A percentile compares a stretch with the other conserved stretches of the same genome.
phyloP scores from a whole-genome alignment of 495 filamentous ascomycete species.

The Haplographium delicatum region DNA sequence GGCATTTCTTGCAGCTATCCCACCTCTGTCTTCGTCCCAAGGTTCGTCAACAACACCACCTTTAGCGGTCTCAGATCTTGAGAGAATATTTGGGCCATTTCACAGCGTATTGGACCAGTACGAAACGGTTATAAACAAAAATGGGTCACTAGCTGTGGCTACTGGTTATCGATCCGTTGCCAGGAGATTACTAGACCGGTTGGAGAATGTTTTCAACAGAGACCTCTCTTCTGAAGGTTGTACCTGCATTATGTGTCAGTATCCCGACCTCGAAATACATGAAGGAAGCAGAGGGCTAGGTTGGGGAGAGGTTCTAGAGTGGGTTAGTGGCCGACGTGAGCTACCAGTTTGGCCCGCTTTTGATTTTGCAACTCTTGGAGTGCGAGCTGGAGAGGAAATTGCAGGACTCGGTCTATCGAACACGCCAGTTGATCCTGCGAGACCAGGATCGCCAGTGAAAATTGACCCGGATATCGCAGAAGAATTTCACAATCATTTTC shows the following conservation, averaged over 20 bases:
- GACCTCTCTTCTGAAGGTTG: constrained; percentile 83
- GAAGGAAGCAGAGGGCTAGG: constrained; percentile 67
- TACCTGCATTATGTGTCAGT: constrained; percentile 70
- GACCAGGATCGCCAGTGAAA: constrained; percentile 64
- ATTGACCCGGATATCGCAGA: constrained; percentile 89
- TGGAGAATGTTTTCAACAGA: constrained; percentile 89
- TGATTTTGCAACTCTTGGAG: constrained; percentile 60
- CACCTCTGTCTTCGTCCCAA: constrained; percentile 32
- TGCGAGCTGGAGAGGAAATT: constrained; percentile 42
- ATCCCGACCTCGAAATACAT: constrained; percentile 44
- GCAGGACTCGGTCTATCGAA: constrained; percentile 24
- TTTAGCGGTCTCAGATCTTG: constrained; percentile 53
- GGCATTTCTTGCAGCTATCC: constrained; percentile 51
- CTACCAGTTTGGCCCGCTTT: constrained; percentile 87
- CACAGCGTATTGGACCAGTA: constrained; percentile 82
- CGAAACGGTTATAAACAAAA: constrained; percentile 67
- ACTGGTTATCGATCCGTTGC: constrained; percentile 94
- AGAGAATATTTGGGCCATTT: constrained; percentile 71
- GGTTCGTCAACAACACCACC: constrained; percentile 38
- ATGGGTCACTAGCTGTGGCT: constrained; percentile 89
- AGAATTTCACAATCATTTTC: constrained; percentile 82
- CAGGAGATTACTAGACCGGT: constrained; percentile 82
- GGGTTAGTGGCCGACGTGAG: constrained; percentile 80
- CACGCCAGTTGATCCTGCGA: constrained; percentile 28
- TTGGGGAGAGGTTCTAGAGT: constrained; percentile 94